Evolutionary conservation across 257 asterid species (phyloP).

Genomic region (Solanum rostratum): DNA sequence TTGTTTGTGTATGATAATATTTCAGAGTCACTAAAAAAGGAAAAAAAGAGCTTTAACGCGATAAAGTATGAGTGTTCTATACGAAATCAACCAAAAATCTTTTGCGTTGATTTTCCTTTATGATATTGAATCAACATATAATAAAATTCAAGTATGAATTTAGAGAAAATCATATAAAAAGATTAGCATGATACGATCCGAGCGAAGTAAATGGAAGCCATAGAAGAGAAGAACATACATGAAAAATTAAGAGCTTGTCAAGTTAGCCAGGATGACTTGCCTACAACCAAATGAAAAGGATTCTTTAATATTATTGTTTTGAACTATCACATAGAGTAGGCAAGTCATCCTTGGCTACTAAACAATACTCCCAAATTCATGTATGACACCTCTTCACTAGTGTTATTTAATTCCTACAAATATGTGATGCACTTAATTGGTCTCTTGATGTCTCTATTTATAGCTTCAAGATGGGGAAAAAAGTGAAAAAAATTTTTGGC

Average conservation of each 20-base stretch:
- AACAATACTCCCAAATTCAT: slow-evolving; percentile 16
- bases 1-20: no score
- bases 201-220: background rate
- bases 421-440: background rate
- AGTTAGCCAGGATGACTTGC: background rate
- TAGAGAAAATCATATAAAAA: background rate
- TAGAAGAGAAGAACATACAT: background rate
- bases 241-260: background rate
- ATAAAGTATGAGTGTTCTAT: no score
- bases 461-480: background rate
- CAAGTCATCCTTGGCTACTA: slow-evolving; percentile 47
- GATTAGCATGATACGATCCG: background rate
- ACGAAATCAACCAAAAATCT: background rate
- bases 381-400: slow-evolving; percentile 20
- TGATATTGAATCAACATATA: background rate
- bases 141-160: background rate
- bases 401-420: background rate
- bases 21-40: no score
- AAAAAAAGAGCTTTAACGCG: no score
- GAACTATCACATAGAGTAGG: slow-evolving; percentile 13
- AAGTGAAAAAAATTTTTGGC: background rate
- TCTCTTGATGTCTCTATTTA: background rate
- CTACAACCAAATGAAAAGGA: background rate
- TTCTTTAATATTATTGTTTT: no score
- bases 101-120: background rate